Base-by-base conservation (phyloP, 2,329 filamentous ascomycete species). In the Penicillium griseofulvum region DNA sequence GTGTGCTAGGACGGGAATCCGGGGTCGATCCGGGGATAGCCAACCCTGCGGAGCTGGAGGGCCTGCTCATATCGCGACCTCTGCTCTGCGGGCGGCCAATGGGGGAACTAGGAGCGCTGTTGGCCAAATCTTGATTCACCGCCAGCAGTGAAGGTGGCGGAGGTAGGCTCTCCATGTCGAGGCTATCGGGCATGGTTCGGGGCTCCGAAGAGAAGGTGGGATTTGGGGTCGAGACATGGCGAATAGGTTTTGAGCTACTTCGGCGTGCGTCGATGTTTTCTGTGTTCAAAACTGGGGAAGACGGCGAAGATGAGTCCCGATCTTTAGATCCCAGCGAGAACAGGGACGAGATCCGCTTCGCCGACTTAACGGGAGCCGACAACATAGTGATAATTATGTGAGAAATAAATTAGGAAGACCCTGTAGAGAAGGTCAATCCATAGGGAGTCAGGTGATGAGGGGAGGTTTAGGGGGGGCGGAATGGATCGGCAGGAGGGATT, bases 261-360 rank as follows among this genome's bases (percentile, higher is more conserved):
- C 65, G 65, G 42, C 56, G 65, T 24, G 52, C 54, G 50, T 68
- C 65, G 38, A 56, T 61, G 11, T 49, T 49, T n/a, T 55, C 50
- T 58, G 63, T 12, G 56, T 10, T 57, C 50, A 9, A 43, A 4
- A 33, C 48, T 41, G 48, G 48, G 2, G 67, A 57, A n/a, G 62
- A 60, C 14, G 69, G 65, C 9, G 72, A 72, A 2, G 63, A 63
- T 38, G 64, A 59, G 31, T 67, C 67, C 17, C 60, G 58, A 48
- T 75, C 72, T 57, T 74, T 73, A 37, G 71, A 71, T 12, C 71
- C 68, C 56, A 77, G 55, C 7, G 75, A 76, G 56, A 78, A 77
- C 43, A 78, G 69, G 36, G 76, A 78, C 11, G 76, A 77, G 54
- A 78, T 74, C 55, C 75, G 75, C 66, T 72, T 76, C 54, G 73